A percentile compares a stretch with the other conserved stretches of the same genome.
Evolutionary conservation across 2,329 filamentous ascomycete species (phyloP).

Genomic region (Didymella segeticola): DNA sequence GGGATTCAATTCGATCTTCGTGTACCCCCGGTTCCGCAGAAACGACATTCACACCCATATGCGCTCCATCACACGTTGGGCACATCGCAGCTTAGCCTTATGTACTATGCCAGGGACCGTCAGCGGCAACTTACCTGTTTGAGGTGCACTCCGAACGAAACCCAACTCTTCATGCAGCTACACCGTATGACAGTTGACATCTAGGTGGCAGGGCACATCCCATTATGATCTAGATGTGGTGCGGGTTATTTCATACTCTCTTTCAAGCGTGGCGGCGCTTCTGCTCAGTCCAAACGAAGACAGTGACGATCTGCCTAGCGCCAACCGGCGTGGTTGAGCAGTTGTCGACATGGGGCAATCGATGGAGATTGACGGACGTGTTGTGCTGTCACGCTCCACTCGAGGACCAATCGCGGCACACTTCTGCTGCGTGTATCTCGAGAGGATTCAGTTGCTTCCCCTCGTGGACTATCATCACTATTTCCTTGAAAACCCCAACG

Average conservation of each 20-base stretch:
- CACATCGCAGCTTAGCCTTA: conserved; percentile 6
- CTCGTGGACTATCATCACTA: neutral
- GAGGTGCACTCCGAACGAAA: conserved; percentile 1
- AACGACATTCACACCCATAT: neutral
- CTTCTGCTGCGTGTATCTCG: neutral
- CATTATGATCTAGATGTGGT: neutral
- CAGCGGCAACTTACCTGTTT: conserved; percentile 12
- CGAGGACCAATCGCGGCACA: neutral
- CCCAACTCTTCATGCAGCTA: conserved; percentile 4
- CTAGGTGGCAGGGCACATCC: neutral
- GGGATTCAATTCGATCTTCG: neutral
- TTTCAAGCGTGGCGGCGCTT: conserved; percentile 10
- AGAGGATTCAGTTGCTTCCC: neutral
- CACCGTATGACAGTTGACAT: conserved; percentile 4
- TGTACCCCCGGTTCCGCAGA: neutral
- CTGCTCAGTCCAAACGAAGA: conserved; percentile 8
- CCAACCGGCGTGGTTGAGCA: neutral
- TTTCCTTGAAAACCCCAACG: neutral
- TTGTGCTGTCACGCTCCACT: conserved; percentile 5
- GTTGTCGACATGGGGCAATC: neutral
- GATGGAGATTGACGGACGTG: neutral
- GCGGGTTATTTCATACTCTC: neutral
- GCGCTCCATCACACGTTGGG: conserved; percentile 7
- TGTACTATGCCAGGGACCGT: conserved; percentile 10
- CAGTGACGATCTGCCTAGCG: conserved; percentile 14